phyloP scores from a whole-genome alignment of 331 rosid species.

The Cydonia oblonga region DNA sequence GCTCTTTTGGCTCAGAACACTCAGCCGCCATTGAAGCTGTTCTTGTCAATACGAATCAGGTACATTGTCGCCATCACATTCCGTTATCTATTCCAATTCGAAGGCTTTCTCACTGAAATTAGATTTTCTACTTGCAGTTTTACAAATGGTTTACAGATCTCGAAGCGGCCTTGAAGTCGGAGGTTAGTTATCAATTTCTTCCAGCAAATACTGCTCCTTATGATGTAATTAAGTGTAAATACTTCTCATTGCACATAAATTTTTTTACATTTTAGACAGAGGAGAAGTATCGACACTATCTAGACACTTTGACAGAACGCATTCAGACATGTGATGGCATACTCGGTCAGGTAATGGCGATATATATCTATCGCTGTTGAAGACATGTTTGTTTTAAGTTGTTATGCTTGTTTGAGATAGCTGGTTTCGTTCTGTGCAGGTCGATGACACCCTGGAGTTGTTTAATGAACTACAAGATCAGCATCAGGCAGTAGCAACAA shows the following conservation, averaged over 20 bases:
- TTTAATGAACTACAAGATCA: slow-evolving; percentile 79
- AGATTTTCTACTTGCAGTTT: slow-evolving; percentile 41
- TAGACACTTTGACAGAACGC: slow-evolving; percentile 73
- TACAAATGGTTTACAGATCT: slow-evolving; percentile 96
- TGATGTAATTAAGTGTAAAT: not conserved
- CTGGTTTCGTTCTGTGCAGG: slow-evolving; percentile 40
- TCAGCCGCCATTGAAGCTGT: slow-evolving; percentile 51
- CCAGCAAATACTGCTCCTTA: not conserved
- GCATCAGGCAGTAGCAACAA: slow-evolving; percentile 93
- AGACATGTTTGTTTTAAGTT: not conserved
- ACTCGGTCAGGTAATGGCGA: slow-evolving; percentile 57
- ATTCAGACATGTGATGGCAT: slow-evolving; percentile 86
- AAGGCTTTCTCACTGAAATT: not conserved
- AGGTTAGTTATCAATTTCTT: slow-evolving; percentile 43
- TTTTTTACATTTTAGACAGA: slow-evolving; percentile 55
- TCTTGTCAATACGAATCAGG: slow-evolving; percentile 89
- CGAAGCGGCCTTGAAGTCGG: slow-evolving; percentile 92
- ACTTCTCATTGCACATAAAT: not conserved
- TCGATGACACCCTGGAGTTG: slow-evolving; percentile 72
- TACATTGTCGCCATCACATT: not conserved
- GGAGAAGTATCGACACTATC: slow-evolving; percentile 90
- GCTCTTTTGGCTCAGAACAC: slow-evolving; percentile 38
- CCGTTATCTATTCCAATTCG: not conserved
- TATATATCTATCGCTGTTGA: not conserved
- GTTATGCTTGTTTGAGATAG: slow-evolving; percentile 3